Base-by-base conservation (phyloP, 805 yeast species). In the Ogataea dorogensis region DNA sequence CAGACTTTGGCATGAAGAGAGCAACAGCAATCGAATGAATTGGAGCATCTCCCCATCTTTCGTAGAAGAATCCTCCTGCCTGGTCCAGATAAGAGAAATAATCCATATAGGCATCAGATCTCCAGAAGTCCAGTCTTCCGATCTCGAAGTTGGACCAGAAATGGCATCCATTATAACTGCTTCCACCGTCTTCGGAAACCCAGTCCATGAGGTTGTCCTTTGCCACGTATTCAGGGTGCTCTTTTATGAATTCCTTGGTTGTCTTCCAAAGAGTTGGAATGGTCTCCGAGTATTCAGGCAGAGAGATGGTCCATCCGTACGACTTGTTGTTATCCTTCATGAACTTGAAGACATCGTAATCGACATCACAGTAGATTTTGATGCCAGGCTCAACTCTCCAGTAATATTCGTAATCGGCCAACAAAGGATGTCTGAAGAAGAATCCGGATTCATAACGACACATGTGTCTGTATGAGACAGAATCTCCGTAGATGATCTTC, bases 1-100 rank as follows among this genome's bases (percentile, higher is more conserved):
- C 68, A 43, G 75, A 78, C 58, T 73, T 77, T 36, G 83, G 77
- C 59, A 86, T 57, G 65, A 87, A 84, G 47, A 87, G 65, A 4
- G 93, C 67, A 14, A 86, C 95, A 20, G 93, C 96, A 53, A 86
- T 79, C 5, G 94, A 83, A 61, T 86, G 96, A 32, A 86, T 81
- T 22, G 96, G 96, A 17, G 95, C 95, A 62, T 86, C 96, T 51
- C 95, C 95, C 96, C 95, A 86, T 63, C 95, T 74, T 68, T 84
- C 88, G 61, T 86, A 87, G 67, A 83, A 87, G 66, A 87, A 87
- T n/a, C 95, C 95, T 59, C 96, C 95, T 11, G 81, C 75, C 44
- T 75, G 61, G 62, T 87, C 95, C 53, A 87, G 72, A 50, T 71
- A 66, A 13, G 84, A 82, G 51, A 87, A 87, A 61, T 81, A 87